Conservation (phyloP, 305 asterid species). For the Solanum hybrid region DNA sequence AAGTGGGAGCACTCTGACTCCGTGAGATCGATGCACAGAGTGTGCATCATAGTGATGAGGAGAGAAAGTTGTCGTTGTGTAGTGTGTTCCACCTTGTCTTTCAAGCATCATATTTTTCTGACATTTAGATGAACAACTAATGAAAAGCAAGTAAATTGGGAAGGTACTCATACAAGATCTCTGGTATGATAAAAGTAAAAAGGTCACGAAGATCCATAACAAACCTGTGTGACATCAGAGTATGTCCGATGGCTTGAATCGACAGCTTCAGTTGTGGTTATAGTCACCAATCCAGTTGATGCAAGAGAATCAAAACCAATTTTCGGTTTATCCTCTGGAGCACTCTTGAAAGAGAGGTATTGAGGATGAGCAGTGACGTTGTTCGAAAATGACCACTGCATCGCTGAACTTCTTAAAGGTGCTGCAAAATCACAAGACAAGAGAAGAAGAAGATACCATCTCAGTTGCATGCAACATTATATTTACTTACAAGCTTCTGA, state of each 20-base stretch:
- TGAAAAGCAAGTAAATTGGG: not conserved
- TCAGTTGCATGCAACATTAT: slow-evolving; percentile 3
- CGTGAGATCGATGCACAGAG: slow-evolving; percentile 19
- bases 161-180: not conserved
- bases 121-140: slow-evolving; percentile 8
- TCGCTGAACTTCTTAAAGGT: slow-evolving; percentile 42
- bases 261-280: slow-evolving; percentile 39
- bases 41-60: slow-evolving; percentile 26
- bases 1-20: slow-evolving; percentile 17
- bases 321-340: slow-evolving; percentile 36
- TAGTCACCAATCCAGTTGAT: slow-evolving; percentile 51
- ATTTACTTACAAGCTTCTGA: not conserved
- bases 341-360: slow-evolving; percentile 44
- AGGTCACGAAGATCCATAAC: not conserved
- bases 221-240: slow-evolving; percentile 37
- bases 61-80: slow-evolving; percentile 32
- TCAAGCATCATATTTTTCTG: slow-evolving; percentile 47
- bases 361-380: slow-evolving; percentile 34
- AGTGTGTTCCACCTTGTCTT: slow-evolving; percentile 43
- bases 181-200: not conserved
- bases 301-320: slow-evolving; percentile 53
- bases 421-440: slow-evolving; percentile 32
- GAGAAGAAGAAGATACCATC: not conserved
- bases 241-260: slow-evolving; percentile 26
- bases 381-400: slow-evolving; percentile 76